phyloP scores from a whole-genome alignment of 139 green algal species.

The Chlorella sorokiniana region DNA sequence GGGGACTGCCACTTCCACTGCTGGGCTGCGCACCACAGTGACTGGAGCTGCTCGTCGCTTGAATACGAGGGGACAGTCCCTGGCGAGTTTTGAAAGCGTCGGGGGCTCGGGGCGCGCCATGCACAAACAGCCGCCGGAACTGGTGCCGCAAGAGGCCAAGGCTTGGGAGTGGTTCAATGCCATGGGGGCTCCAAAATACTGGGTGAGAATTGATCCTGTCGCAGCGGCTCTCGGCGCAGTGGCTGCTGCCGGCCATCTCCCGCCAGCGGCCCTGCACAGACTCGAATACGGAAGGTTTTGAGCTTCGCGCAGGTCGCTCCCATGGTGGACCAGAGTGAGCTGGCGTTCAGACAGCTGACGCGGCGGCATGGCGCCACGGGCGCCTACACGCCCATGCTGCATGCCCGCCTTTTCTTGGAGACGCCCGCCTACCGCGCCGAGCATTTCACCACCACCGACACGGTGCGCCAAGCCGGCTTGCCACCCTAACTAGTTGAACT shows the following conservation, averaged over 20 bases:
- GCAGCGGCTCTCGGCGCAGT: not conserved
- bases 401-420: constrained; percentile 86
- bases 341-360: constrained; percentile 94
- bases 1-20: no score
- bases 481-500: not conserved
- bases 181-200: constrained; percentile 77
- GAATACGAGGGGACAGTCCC: not conserved
- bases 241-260: not conserved
- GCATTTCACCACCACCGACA: constrained; percentile 82
- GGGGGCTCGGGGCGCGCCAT: not conserved
- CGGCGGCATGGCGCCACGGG: constrained; percentile 82
- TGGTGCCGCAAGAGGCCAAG: constrained; percentile 40
- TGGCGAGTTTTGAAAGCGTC: not conserved
- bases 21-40: no score
- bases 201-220: constrained; percentile 46
- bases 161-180: constrained; percentile 82
- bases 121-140: not conserved
- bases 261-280: no score
- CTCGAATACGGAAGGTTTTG: no score
- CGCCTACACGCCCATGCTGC: constrained; percentile 98
- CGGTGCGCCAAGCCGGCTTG: not conserved
- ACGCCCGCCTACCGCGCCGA: constrained; percentile 82
- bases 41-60: not conserved
- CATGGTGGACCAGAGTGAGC: constrained; percentile 98
- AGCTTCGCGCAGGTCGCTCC: constrained; percentile 66